Evolutionary conservation across 805 yeast species (phyloP).

Genomic region (Yamadazyma ubonensis): DNA sequence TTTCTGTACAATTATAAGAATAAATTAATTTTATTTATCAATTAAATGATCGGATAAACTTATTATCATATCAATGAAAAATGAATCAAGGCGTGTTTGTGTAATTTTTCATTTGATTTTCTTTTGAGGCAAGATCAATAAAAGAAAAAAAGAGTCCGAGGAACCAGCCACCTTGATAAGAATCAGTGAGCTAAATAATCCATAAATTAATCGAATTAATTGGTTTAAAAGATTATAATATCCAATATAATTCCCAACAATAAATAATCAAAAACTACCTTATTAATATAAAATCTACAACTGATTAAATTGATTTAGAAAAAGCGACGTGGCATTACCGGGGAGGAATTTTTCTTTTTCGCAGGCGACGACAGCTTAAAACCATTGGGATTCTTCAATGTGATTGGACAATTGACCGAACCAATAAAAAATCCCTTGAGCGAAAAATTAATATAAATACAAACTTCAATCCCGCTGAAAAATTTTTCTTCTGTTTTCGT

Average conservation of each 20-base stretch:
- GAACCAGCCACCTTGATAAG: not conserved
- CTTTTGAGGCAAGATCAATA: slow-evolving; percentile 3
- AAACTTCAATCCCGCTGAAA: slow-evolving; percentile 13
- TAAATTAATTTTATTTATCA: too few relatives aligned
- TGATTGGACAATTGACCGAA: slow-evolving; percentile 12
- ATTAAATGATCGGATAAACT: not conserved
- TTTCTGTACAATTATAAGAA: too few relatives aligned
- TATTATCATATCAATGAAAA: not conserved
- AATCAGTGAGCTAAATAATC: too few relatives aligned
- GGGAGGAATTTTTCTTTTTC: slow-evolving; percentile 7
- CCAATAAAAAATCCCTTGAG: slow-evolving; percentile 16
- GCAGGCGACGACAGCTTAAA: slow-evolving; percentile 5
- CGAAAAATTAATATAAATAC: slow-evolving; percentile 14
- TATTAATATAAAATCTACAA: too few relatives aligned
- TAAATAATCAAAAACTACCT: too few relatives aligned
- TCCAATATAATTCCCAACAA: too few relatives aligned
- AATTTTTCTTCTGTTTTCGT: slow-evolving; percentile 11
- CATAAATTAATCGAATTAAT: too few relatives aligned
- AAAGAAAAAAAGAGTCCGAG: not conserved
- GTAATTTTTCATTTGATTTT: slow-evolving; percentile 7
- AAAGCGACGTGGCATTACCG: slow-evolving; percentile 4
- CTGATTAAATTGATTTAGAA: not conserved
- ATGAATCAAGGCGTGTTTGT: slow-evolving; percentile 8
- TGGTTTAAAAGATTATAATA: too few relatives aligned
- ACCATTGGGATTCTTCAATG: not conserved